Evolutionary conservation across 2,329 filamentous ascomycete genomes (phyloP).

Genomic region (Ophiostoma australiae): DNA sequence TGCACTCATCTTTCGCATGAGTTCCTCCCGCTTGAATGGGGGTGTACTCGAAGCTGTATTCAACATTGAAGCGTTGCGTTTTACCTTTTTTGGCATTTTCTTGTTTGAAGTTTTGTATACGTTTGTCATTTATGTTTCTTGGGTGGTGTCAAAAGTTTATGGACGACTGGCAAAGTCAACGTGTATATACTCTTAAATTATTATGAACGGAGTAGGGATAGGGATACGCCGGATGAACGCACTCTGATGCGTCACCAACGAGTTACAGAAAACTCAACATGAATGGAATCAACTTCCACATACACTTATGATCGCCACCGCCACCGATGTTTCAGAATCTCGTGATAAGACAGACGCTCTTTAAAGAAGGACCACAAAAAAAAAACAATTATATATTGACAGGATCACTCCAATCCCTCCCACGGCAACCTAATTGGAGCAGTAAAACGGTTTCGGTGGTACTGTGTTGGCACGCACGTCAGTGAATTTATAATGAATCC

Average conservation of each 20-base stretch:
- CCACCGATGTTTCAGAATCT: no score
- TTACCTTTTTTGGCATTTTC: background rate
- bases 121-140: background rate
- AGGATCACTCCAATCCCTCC: no score
- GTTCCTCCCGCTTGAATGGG: background rate
- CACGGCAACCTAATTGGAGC: no score
- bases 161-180: conserved; percentile 4
- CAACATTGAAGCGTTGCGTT: conserved; percentile 14
- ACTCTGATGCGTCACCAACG: background rate
- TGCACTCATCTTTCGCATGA: conserved; percentile 4
- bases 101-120: background rate
- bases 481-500: no score
- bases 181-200: conserved; percentile 4
- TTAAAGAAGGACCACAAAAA: no score
- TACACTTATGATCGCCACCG: background rate
- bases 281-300: conserved; percentile 16
- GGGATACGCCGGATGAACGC: background rate
- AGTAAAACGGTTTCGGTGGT: no score
- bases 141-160: conserved; percentile 9
- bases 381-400: no score
- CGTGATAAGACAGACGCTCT: no score
- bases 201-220: background rate
- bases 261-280: background rate
- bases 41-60: conserved; percentile 14
- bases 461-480: no score